These are phyloP conservation scores for Colletotrichum sp. DNA, from an alignment of 2,329 filamentous ascomycete species.

Conservation along the genomic window DNA sequence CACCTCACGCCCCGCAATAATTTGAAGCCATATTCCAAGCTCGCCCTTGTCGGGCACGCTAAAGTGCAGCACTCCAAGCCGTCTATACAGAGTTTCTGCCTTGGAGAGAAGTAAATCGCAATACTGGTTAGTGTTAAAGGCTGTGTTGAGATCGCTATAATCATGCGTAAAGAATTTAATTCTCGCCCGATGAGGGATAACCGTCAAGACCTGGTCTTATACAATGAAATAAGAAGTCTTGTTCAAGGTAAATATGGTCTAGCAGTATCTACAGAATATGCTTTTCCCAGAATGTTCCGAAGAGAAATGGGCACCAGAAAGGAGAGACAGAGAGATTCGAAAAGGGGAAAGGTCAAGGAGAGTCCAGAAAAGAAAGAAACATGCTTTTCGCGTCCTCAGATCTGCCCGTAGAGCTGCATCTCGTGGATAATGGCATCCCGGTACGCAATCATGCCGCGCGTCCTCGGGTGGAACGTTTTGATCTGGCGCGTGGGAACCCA, in stretches of 20 bases:
- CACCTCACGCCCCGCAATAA: not conserved
- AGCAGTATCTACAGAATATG: not conserved
- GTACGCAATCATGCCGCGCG: not conserved
- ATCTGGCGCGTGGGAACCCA: not conserved
- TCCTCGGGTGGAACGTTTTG: not conserved
- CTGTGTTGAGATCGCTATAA: not conserved
- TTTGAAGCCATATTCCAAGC: not conserved
- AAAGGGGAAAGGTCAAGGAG: not conserved
- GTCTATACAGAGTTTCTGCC: not conserved
- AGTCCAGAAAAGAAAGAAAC: not conserved
- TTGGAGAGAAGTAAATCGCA: not conserved
- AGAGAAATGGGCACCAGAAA: not conserved
- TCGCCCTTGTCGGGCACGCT: not conserved
- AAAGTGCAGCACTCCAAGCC: not conserved
- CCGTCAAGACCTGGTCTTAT: not conserved
- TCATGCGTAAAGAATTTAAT: not conserved
- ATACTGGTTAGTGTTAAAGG: not conserved
- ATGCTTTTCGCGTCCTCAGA: not conserved
- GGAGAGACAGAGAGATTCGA: accelerated
- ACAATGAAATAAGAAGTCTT: not conserved
- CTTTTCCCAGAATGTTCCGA: not conserved
- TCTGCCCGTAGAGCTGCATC: not conserved
- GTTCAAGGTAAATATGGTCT: not conserved
- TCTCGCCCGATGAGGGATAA: not conserved
- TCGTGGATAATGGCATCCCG: not conserved